A percentile compares a stretch with the other conserved stretches of the same genome.
Conservation (phyloP, 139 green algal species). For the Chlamydomonas sphaeroides region DNA sequence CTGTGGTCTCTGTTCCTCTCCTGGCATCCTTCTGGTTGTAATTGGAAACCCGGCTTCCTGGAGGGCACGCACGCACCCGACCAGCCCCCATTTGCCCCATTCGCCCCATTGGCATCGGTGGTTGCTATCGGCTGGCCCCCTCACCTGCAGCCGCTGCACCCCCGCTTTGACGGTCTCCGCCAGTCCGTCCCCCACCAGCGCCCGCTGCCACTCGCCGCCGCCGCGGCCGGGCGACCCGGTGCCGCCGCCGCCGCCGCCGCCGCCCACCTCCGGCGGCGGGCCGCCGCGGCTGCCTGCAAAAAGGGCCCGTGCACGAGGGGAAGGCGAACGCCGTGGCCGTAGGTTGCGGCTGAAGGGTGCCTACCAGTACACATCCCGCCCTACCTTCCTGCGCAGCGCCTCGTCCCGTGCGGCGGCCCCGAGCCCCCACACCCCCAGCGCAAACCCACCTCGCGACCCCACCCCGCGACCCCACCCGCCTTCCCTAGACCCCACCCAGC, state of each 20-base stretch:
- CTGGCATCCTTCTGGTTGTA: background rate
- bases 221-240: background rate
- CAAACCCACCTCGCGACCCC: too few relatives aligned
- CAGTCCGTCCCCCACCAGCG: slow-evolving; percentile 6
- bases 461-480: too few relatives aligned
- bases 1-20: background rate
- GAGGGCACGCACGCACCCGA: too few relatives aligned
- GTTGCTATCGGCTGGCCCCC: too few relatives aligned
- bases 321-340: too few relatives aligned
- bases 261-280: background rate
- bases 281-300: background rate
- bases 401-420: too few relatives aligned
- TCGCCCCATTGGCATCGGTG: background rate
- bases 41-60: background rate
- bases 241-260: background rate
- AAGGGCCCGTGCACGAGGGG: too few relatives aligned
- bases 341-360: too few relatives aligned
- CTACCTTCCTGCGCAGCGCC: too few relatives aligned
- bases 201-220: background rate
- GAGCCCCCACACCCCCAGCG: too few relatives aligned
- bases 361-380: too few relatives aligned
- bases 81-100: background rate
- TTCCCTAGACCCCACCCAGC: too few relatives aligned
- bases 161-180: slow-evolving; percentile 26
- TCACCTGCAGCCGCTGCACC: slow-evolving; percentile 22